Base-by-base conservation (phyloP, 768 basidiomycete genomes). In the Mycena maculata region DNA sequence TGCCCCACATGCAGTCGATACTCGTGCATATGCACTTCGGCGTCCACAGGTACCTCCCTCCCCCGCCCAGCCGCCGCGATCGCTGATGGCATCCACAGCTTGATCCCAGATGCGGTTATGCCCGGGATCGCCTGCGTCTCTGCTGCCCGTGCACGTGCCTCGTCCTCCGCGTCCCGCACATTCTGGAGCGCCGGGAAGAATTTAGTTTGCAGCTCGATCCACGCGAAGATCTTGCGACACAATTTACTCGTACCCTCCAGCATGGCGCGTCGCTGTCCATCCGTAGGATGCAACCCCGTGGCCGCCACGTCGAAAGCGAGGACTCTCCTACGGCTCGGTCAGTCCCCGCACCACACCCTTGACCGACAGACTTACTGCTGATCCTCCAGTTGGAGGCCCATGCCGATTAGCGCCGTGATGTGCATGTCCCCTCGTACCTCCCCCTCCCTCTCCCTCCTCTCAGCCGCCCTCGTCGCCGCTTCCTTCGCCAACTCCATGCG, bases 401-500 rank as follows among this genome's bases (percentile, higher is more conserved):
- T 52, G 7, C 39, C 48, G 7, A 73, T 39, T 20, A 69, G 44
- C 36, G 59, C 53, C 4, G 56, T 69, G 15, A 56, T 54, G 3
- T 62, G 60, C 23, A 61, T 54, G 18, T 73, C 68, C 12, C 41
- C 30, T 27, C 41, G 33, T 6, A 65, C 47, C 11, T 44, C 58
- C 10, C 52, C 53, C 4, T 8, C 49, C 0, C 50, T 49, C 28
- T 58, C 67, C n/a, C n/a, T n/a, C n/a, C n/a, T n/a, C n/a, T n/a
- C n/a, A n/a, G 10, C 4, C 6, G 22, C 60, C 45, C 31, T n/a
- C 28, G 42, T 20, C 8, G 56, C 42, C 25, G 56, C 76, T 38
- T 75, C 71, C 36, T 61, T 71, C 1, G 68, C 69, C 1, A 77
- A 59, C 41, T 72, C 59, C 0, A 50, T 42, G 4, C 65, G 57